Evolutionary conservation across 208 protist species (phyloP).

Genomic region (Polymyxa betae): DNA sequence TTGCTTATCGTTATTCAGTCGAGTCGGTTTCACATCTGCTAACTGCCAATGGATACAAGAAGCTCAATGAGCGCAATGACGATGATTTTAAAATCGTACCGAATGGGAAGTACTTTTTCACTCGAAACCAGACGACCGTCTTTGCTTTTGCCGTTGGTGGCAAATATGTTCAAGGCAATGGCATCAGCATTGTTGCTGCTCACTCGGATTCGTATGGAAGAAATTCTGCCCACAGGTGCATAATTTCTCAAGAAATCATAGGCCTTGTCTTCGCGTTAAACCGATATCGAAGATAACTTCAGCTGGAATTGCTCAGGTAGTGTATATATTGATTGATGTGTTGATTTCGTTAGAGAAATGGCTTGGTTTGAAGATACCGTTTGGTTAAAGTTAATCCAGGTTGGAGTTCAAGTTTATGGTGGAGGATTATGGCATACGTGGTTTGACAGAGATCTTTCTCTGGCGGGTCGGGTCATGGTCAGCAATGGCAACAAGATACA

Average conservation of each 20-base stretch:
- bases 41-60: constrained; percentile 32
- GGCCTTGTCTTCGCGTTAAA: constrained; percentile 57
- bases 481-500: constrained; percentile 4
- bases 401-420: constrained; percentile 62
- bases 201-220: constrained; percentile 49
- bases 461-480: constrained; percentile 60
- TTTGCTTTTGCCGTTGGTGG: constrained; percentile 93
- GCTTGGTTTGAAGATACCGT: no score
- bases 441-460: constrained; percentile 60
- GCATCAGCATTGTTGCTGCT: constrained; percentile 58
- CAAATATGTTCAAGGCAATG: constrained; percentile 74
- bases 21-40: constrained; percentile 19
- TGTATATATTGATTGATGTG: no score
- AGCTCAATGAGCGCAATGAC: constrained; percentile 54
- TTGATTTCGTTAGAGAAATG: no score
- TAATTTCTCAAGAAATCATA: not conserved
- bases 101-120: constrained; percentile 92
- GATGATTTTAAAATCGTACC: constrained; percentile 66
- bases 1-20: not conserved
- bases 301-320: constrained; percentile 10
- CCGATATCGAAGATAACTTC: constrained; percentile 53
- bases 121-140: constrained; percentile 90
- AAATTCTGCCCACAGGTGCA: not conserved
- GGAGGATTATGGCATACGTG: constrained; percentile 68
- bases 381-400: not conserved